phyloP scores from a whole-genome alignment of 345 rosid species.

The Dipteronia dyeriana region DNA sequence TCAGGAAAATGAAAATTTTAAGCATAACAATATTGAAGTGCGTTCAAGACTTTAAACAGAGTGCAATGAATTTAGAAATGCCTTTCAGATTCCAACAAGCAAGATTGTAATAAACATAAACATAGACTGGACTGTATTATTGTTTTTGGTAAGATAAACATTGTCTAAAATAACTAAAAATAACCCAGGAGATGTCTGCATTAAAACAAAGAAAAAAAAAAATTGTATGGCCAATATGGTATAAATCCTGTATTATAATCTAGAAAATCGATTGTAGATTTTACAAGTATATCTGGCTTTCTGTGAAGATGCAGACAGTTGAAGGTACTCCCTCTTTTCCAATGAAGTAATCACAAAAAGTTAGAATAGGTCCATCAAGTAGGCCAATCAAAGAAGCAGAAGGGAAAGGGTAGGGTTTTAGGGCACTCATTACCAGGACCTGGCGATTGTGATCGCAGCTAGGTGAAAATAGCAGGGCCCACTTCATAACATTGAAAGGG shows the following conservation, averaged over 20 bases:
- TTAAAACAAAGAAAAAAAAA: background rate
- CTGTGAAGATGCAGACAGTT: background rate
- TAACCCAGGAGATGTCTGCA: background rate
- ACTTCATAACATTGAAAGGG: background rate
- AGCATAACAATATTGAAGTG: background rate
- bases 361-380: background rate
- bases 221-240: background rate
- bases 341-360: background rate
- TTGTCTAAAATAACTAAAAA: background rate
- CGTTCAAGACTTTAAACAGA: background rate
- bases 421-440: background rate
- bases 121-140: too few species aligned
- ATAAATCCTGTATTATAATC: background rate
- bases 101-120: background rate
- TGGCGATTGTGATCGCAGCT: background rate
- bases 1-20: background rate
- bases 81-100: background rate
- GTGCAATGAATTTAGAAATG: background rate
- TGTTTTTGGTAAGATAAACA: background rate
- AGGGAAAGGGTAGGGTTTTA: background rate
- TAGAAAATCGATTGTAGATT: background rate
- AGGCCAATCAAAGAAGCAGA: background rate
- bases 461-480: slow-evolving; percentile 1
- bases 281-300: background rate
- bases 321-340: background rate